These are phyloP conservation scores for Hyphopichia wangnamkhiaoensis DNA, from an alignment of 1,139 yeast species.

Conservation along the genomic window DNA sequence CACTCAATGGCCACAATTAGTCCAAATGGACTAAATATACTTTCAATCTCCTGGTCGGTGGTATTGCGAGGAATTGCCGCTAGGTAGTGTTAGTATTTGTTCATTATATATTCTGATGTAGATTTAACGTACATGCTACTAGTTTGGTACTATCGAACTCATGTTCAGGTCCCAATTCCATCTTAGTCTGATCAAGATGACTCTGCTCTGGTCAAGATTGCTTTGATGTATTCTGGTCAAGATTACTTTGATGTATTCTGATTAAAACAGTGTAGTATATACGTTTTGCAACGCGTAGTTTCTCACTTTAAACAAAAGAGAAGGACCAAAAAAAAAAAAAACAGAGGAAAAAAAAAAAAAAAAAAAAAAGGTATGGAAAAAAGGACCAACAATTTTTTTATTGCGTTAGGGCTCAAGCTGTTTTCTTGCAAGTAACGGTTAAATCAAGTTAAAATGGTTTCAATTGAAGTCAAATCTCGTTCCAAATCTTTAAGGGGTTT, in stretches of 20 bases:
- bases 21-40: constrained; percentile 14
- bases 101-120: not conserved
- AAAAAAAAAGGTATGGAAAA: not conserved
- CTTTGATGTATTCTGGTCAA: too few species aligned
- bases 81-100: not conserved
- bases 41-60: constrained; percentile 5
- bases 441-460: constrained; percentile 24
- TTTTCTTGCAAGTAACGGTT: too few species aligned
- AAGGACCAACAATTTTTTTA: not conserved
- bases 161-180: too few species aligned
- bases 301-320: too few species aligned
- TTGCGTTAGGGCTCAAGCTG: too few species aligned
- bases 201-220: too few species aligned
- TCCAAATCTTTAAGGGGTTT: constrained; percentile 49
- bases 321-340: not conserved
- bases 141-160: constrained; percentile 6
- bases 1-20: constrained; percentile 7
- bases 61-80: not conserved
- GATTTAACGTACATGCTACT: constrained; percentile 6
- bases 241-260: too few species aligned
- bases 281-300: too few species aligned
- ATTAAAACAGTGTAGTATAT: too few species aligned
- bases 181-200: too few species aligned
- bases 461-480: constrained; percentile 49
- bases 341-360: not conserved